Evolutionary conservation across 2,329 filamentous ascomycete species (phyloP).

Genomic region (Arachnomyces sp.): DNA sequence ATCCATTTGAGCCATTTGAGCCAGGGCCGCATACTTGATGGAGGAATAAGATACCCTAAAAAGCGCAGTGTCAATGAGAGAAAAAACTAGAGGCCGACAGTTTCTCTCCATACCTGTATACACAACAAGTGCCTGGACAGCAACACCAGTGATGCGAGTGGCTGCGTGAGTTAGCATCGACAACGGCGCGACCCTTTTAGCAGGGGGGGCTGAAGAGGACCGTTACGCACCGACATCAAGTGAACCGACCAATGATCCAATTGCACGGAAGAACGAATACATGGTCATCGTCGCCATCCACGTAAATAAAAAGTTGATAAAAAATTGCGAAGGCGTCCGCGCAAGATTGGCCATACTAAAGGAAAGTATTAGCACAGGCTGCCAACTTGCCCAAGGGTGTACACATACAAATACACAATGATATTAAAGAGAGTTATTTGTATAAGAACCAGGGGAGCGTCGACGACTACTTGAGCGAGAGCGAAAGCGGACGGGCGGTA

Average conservation of each 20-base stretch:
- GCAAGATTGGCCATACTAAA: constrained; percentile 47
- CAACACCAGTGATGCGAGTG: constrained; percentile 43
- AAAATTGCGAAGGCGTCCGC: constrained; percentile 54
- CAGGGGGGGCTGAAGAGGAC: neutral
- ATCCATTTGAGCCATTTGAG: constrained; percentile 59
- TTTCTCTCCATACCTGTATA: constrained; percentile 41
- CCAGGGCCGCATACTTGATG: constrained; percentile 56
- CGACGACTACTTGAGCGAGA: constrained; percentile 50
- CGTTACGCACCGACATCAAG: constrained; percentile 38
- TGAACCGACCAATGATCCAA: constrained; percentile 43
- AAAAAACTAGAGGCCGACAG: neutral
- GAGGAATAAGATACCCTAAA: constrained; percentile 54
- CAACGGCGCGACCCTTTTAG: too few relatives aligned
- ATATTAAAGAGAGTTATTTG: constrained; percentile 54
- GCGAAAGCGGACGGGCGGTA: constrained; percentile 57
- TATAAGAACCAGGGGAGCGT: constrained; percentile 51
- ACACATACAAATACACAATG: constrained; percentile 50
- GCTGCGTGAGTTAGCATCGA: constrained; percentile 17
- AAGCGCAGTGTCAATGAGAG: constrained; percentile 3
- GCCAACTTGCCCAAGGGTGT: neutral
- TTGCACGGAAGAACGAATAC: constrained; percentile 47
- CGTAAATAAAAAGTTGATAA: constrained; percentile 51
- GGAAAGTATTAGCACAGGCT: neutral
- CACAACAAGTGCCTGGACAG: constrained; percentile 47
- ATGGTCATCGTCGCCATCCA: constrained; percentile 49